Base-by-base conservation (phyloP, 306 rosid species). In the Sindora glabra region DNA sequence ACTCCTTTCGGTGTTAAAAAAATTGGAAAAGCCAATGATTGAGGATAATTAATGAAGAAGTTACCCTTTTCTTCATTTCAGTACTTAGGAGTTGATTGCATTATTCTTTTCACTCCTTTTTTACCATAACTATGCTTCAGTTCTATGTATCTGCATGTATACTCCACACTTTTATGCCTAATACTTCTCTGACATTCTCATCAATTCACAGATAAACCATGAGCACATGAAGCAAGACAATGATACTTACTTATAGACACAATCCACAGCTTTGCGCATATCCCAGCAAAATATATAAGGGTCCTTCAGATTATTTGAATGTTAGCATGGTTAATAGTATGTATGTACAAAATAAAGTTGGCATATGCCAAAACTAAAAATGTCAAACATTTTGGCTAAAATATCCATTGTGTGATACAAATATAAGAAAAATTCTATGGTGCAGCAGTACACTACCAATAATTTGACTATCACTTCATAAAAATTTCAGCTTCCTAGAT, bases 261-360 rank as follows among this genome's bases (percentile, higher is more conserved):
- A 81, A 55, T 92, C 95, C 32, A 82, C 90, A n/a, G 88, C 62
- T 68, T 92, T 92, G 73, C 99, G 95, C 45, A 86, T 74, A 78
- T 92, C 99, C 99, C 96, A 92, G 82, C 99, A 89, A 46, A 92
- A 73, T 74, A 92, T 83, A 42, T 89, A 89, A n/a, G 96, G 96
- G 68, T 92, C 99, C 99, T 92, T 59, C 80, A 76, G 64, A 70
- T 24, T 77, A 71, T 56, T 65, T 46, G 24, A 67, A 66, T 48
- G 63, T 42, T 46, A 27, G 62, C 57, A 24, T 22, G 13, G 47
- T 33, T 33, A 41, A 52, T 56, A 36, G 14, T 44, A 45, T 23
- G 52, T 36, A 63, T 10, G 68, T 53, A 63, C 57, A 65, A 58
- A 24, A 57, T 34, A 25, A 47, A 45, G 56, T 37, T 62, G 25